Conservation (phyloP, 176 grass and related monocot genomes). For the Ananas comosus region DNA sequence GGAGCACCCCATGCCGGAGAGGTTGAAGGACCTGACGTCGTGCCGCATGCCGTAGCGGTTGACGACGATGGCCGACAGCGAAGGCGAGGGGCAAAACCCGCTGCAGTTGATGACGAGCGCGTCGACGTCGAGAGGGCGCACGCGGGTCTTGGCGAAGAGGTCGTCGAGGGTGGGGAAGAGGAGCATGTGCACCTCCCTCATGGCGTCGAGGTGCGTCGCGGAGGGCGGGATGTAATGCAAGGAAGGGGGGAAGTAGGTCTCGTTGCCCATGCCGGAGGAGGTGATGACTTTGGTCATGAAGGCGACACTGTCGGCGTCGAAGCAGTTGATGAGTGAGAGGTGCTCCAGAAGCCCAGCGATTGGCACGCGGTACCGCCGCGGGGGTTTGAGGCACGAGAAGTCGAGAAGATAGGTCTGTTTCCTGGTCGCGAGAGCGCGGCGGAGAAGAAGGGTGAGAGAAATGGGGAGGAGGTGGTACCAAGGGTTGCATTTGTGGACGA, state of each 20-base stretch:
- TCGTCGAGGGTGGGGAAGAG: slow-evolving; percentile 43
- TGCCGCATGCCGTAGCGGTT: slow-evolving; percentile 35
- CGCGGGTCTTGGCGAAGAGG: slow-evolving; percentile 40
- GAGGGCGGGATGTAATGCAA: slow-evolving; percentile 52
- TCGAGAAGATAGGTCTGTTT: slow-evolving; percentile 28
- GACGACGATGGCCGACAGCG: slow-evolving; percentile 45
- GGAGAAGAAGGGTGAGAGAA: slow-evolving; percentile 25
- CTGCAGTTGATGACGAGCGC: slow-evolving; percentile 64
- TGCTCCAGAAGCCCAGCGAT: slow-evolving; percentile 39
- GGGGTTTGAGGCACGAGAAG: slow-evolving; percentile 68
- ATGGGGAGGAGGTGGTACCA: slow-evolving; percentile 32
- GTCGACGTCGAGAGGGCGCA: slow-evolving; percentile 35
- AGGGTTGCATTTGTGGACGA: neutral
- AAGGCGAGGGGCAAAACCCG: slow-evolving; percentile 40
- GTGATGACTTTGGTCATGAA: slow-evolving; percentile 62
- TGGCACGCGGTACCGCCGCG: slow-evolving; percentile 29
- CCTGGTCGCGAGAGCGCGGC: neutral
- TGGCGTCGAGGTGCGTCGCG: slow-evolving; percentile 26
- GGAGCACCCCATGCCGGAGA: slow-evolving; percentile 81
- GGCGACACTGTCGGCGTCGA: slow-evolving; percentile 52
- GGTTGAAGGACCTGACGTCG: slow-evolving; percentile 46
- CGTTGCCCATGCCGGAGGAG: slow-evolving; percentile 63
- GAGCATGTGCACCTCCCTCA: slow-evolving; percentile 36
- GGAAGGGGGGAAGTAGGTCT: slow-evolving; percentile 57
- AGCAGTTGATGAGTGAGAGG: slow-evolving; percentile 44